phyloP scores from a whole-genome alignment of 148 eudicot species.

The Rhododendron ovatum region DNA sequence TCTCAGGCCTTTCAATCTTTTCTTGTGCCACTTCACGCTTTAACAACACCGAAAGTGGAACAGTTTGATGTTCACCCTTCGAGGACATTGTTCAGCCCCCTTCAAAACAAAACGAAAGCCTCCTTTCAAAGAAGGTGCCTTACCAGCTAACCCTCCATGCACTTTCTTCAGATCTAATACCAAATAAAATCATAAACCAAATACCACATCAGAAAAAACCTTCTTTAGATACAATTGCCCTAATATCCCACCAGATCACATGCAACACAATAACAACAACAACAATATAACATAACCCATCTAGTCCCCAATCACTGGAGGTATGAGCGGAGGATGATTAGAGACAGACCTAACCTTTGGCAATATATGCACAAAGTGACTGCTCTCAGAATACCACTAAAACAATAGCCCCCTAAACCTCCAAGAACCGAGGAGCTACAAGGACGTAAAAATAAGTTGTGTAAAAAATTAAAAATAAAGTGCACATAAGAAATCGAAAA shows the following conservation, averaged over 20 bases:
- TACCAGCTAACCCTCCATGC: slow-evolving; percentile 5
- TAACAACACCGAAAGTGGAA: slow-evolving; percentile 80
- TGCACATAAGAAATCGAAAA: neutral
- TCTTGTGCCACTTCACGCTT: slow-evolving; percentile 84
- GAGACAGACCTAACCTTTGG: too few species aligned
- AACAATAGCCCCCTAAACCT: too few species aligned
- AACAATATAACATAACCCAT: too few species aligned
- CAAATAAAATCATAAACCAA: slow-evolving; percentile 3
- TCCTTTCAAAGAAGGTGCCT: neutral
- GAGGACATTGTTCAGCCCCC: slow-evolving; percentile 55
- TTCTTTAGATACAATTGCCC: neutral
- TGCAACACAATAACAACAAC: neutral
- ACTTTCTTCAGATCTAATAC: neutral
- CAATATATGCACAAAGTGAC: too few species aligned
- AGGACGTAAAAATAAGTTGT: neutral
- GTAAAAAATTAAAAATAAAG: neutral
- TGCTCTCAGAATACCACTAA: too few species aligned
- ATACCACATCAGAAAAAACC: neutral
- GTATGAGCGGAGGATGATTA: too few species aligned
- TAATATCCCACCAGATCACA: neutral
- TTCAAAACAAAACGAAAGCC: neutral
- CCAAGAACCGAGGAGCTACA: too few species aligned
- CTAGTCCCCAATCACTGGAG: too few species aligned
- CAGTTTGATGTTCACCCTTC: slow-evolving; percentile 79
- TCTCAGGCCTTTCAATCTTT: slow-evolving; percentile 73